These are phyloP conservation scores for Hirsutella minnesotensis DNA, from an alignment of 2,329 filamentous ascomycete genomes.

Conservation along the genomic window DNA sequence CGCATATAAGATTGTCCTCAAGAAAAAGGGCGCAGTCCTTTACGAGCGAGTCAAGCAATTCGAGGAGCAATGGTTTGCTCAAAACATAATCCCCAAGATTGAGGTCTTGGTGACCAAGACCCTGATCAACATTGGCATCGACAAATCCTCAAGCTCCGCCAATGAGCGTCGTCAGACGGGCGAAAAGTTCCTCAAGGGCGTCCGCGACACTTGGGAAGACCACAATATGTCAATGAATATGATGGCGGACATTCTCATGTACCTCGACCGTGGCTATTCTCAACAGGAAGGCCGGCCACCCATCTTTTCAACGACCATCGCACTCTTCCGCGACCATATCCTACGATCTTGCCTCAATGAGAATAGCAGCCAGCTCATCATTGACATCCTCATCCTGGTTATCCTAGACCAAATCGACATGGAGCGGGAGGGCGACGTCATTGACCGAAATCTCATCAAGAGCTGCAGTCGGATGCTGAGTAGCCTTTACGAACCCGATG, in stretches of 20 bases:
- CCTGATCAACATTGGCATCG: slow-evolving; percentile 48
- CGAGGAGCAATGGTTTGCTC: slow-evolving; percentile 69
- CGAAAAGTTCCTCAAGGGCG: slow-evolving; percentile 66
- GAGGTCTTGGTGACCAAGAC: slow-evolving; percentile 58
- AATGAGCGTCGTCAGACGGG: slow-evolving; percentile 71
- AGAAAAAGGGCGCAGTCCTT: slow-evolving; percentile 70
- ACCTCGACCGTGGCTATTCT: slow-evolving; percentile 81
- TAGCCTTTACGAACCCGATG: slow-evolving; percentile 68
- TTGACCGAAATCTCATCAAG: slow-evolving; percentile 72
- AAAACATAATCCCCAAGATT: slow-evolving; percentile 61
- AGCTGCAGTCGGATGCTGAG: slow-evolving; percentile 85
- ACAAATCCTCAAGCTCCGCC: slow-evolving; percentile 49
- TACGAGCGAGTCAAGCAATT: slow-evolving; percentile 73
- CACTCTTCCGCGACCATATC: slow-evolving; percentile 78
- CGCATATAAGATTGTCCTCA: slow-evolving; percentile 86
- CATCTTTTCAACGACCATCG: slow-evolving; percentile 77
- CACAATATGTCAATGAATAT: slow-evolving; percentile 92
- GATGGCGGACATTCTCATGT: slow-evolving; percentile 94
- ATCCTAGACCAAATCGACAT: slow-evolving; percentile 85
- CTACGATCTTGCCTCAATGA: slow-evolving; percentile 47
- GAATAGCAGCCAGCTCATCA: slow-evolving; percentile 40
- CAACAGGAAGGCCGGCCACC: slow-evolving; percentile 58
- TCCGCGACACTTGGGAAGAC: slow-evolving; percentile 74
- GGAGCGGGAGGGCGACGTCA: slow-evolving; percentile 81
- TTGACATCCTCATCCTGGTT: slow-evolving; percentile 66